A percentile compares a stretch with the other conserved stretches of the same genome.
These are phyloP conservation scores for Candida sakaeoensis DNA, from an alignment of 805 yeast species.

Conservation along the genomic window DNA sequence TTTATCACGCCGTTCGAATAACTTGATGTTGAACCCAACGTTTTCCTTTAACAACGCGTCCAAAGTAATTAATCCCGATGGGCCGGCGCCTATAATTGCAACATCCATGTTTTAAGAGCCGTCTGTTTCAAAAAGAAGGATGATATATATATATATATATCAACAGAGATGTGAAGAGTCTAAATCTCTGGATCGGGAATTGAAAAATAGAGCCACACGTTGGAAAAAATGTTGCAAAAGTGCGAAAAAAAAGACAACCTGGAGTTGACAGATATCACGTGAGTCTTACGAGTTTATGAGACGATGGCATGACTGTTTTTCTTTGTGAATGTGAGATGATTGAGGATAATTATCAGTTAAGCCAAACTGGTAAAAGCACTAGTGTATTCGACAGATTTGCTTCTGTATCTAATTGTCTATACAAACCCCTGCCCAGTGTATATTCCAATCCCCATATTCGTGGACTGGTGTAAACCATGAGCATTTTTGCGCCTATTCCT, in stretches of 20 bases:
- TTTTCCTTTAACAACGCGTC: constrained; percentile 36
- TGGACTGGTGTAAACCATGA: too few species aligned
- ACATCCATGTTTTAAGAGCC: constrained; percentile 11
- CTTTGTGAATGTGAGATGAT: too few species aligned
- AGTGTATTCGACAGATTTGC: too few species aligned
- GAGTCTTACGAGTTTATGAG: too few species aligned
- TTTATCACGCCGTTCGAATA: constrained; percentile 38
- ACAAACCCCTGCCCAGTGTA: too few species aligned
- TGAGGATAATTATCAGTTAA: too few species aligned
- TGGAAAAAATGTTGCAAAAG: background rate
- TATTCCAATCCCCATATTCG: too few species aligned
- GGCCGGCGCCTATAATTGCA: constrained; percentile 52
- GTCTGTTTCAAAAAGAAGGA: background rate
- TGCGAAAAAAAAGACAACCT: background rate
- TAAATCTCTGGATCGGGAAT: constrained; percentile 1
- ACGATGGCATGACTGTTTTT: too few species aligned
- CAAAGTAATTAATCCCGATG: constrained; percentile 43
- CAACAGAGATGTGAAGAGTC: background rate
- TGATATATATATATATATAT: too few species aligned
- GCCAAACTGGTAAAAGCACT: too few species aligned
- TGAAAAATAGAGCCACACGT: constrained; percentile 1
- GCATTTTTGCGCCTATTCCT: too few species aligned
- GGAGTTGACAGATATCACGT: background rate
- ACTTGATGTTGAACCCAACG: constrained; percentile 26
- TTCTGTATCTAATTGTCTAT: too few species aligned